phyloP scores from a whole-genome alignment of 2,329 filamentous ascomycete genomes.

The Claviceps pazoutovae region DNA sequence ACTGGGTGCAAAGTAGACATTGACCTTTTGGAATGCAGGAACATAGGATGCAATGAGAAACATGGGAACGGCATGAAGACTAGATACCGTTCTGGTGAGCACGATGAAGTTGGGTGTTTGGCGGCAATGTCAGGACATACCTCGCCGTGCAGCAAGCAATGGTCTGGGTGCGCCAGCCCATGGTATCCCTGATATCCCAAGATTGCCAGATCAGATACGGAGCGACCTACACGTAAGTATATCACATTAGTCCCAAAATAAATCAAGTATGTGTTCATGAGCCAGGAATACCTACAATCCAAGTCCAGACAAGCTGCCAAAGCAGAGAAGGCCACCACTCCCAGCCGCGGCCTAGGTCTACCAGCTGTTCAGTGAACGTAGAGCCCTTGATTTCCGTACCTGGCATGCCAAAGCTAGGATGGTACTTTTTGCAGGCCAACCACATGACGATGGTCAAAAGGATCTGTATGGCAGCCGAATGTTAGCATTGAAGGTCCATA shows the following conservation, averaged over 20 bases:
- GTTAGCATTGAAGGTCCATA: background rate
- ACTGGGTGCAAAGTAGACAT: conserved; percentile 40
- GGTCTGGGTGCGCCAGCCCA: conserved; percentile 52
- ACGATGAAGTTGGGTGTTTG: background rate
- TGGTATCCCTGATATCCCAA: conserved; percentile 44
- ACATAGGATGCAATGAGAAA: conserved; percentile 46
- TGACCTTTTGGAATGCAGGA: conserved; percentile 34
- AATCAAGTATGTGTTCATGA: background rate
- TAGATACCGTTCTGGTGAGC: conserved; percentile 11
- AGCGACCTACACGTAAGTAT: conserved; percentile 26
- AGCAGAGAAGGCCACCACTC: conserved; percentile 45
- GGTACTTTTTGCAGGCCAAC: conserved; percentile 43
- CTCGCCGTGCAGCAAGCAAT: conserved; percentile 31
- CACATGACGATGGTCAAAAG: conserved; percentile 39
- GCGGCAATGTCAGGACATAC: conserved; percentile 14
- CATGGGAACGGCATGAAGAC: conserved; percentile 49
- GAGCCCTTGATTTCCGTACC: conserved; percentile 19
- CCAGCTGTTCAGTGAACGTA: conserved; percentile 25
- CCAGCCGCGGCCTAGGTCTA: conserved; percentile 33
- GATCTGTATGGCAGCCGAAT: conserved; percentile 22
- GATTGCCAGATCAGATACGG: conserved; percentile 46
- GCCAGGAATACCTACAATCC: conserved; percentile 11
- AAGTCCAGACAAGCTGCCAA: conserved; percentile 42
- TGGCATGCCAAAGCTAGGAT: conserved; percentile 33
- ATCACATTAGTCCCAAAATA: background rate